Evolutionary conservation across 169 alveolate genomes (phyloP).

Genomic region (Plasmodium reichenowi): DNA sequence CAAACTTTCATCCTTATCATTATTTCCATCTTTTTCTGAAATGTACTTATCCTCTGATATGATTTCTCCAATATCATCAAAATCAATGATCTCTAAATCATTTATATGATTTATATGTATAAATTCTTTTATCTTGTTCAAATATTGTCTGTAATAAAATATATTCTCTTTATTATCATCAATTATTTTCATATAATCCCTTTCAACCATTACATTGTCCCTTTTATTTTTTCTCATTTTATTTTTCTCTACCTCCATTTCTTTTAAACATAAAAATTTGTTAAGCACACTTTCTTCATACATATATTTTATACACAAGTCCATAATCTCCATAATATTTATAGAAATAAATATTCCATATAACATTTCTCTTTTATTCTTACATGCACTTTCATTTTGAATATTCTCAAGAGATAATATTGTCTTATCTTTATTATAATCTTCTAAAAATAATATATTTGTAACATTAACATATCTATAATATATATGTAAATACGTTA

Average conservation of each 20-base stretch:
- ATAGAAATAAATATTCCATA: slow-evolving; percentile 13
- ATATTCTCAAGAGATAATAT: not conserved
- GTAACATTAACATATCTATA: not conserved
- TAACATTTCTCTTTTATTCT: not conserved
- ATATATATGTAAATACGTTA: not conserved
- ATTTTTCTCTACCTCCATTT: not conserved
- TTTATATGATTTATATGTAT: slow-evolving; percentile 19
- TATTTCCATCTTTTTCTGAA: too few relatives aligned
- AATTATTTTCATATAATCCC: slow-evolving; percentile 2
- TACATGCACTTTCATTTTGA: not conserved
- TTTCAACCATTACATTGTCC: not conserved
- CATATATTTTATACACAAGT: slow-evolving; percentile 35
- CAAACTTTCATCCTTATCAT: too few relatives aligned
- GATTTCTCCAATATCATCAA: not conserved
- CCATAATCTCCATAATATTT: slow-evolving; percentile 54
- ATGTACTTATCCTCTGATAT: not conserved
- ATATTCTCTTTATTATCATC: slow-evolving; percentile 15
- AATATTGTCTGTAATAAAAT: slow-evolving; percentile 12
- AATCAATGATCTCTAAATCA: not conserved
- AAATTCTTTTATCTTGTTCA: slow-evolving; percentile 1
- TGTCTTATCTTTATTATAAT: not conserved
- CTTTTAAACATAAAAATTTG: not conserved
- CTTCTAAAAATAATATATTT: not conserved
- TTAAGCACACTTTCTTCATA: slow-evolving; percentile 43
- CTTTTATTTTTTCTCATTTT: not conserved